Conservation (phyloP, 2,329 filamentous ascomycete genomes). For the Eurotiales sp. region DNA sequence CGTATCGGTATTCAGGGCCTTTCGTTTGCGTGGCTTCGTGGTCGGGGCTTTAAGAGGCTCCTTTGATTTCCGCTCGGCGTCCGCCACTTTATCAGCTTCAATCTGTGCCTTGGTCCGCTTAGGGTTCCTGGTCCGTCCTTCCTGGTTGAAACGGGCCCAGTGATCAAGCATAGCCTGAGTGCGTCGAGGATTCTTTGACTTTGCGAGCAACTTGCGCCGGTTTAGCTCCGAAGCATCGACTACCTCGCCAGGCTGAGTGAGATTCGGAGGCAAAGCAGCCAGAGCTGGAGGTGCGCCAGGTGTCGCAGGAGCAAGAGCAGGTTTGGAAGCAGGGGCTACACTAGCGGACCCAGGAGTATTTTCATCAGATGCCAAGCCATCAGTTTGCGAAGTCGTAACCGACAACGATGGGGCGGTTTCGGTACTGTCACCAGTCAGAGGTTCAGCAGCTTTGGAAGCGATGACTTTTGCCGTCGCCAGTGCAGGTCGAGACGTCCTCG, state of each 20-base stretch:
- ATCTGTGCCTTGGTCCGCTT: conserved; percentile 44
- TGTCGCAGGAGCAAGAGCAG: conserved; percentile 12
- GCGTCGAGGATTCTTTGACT: conserved; percentile 43
- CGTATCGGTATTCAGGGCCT: conserved; percentile 4
- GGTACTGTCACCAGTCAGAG: neutral
- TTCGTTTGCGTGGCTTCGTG: conserved; percentile 21
- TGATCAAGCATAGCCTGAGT: conserved; percentile 45
- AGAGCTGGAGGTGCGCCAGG: conserved; percentile 16
- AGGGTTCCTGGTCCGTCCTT: conserved; percentile 41
- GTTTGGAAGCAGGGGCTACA: conserved; percentile 11
- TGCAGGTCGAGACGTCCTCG: neutral
- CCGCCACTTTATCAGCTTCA: conserved; percentile 35
- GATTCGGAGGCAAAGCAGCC: conserved; percentile 11
- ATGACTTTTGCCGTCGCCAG: conserved; percentile 1
- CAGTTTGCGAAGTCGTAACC: conserved; percentile 8
- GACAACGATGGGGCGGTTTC: conserved; percentile 1
- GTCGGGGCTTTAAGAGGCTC: conserved; percentile 23
- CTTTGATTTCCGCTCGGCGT: conserved; percentile 25
- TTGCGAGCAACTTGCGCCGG: conserved; percentile 37
- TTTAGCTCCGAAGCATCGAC: conserved; percentile 29
- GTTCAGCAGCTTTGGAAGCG: neutral
- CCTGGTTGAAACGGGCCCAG: conserved; percentile 42
- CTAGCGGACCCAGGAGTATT: neutral
- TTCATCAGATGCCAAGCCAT: neutral
- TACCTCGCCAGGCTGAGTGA: conserved; percentile 19